These are phyloP conservation scores for Citrus hindsii DNA, from an alignment of 345 rosid species.

Conservation along the genomic window DNA sequence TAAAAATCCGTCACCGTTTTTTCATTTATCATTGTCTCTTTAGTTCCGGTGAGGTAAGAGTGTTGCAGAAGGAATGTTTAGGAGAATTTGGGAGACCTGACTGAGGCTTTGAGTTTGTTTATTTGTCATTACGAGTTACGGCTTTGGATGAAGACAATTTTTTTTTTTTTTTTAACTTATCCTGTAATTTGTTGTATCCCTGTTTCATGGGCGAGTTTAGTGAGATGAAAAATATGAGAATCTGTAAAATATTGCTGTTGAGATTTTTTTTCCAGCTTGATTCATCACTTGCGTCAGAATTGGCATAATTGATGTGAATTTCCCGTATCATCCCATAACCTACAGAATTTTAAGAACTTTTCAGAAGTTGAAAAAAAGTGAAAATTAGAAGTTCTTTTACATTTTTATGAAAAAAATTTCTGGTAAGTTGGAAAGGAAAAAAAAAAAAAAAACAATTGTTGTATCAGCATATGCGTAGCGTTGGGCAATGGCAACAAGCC, in stretches of 20 bases:
- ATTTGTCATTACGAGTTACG: not conserved
- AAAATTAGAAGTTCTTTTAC: no score
- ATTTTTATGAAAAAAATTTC: no score
- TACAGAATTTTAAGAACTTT: no score
- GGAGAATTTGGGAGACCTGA: constrained; percentile 22
- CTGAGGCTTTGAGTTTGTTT: constrained; percentile 28
- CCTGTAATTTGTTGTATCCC: constrained; percentile 20
- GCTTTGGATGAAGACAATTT: constrained; percentile 15
- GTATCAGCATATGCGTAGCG: no score
- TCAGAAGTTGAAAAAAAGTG: no score
- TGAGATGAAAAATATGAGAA: constrained; percentile 6
- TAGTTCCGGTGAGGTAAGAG: constrained; percentile 7
- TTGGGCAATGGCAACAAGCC: no score
- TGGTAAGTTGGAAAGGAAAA: no score
- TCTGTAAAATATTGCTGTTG: not conserved
- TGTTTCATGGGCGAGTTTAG: constrained; percentile 9
- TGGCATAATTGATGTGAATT: not conserved
- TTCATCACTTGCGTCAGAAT: not conserved
- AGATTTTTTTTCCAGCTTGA: not conserved
- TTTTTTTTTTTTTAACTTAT: not conserved
- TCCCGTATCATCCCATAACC: no score
- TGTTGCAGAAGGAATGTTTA: constrained; percentile 13
- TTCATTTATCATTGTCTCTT: not conserved
- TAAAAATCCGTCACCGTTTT: not conserved
- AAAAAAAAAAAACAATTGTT: no score